phyloP scores from a whole-genome alignment of 805 yeast species.

The Yarrowia sp. region DNA sequence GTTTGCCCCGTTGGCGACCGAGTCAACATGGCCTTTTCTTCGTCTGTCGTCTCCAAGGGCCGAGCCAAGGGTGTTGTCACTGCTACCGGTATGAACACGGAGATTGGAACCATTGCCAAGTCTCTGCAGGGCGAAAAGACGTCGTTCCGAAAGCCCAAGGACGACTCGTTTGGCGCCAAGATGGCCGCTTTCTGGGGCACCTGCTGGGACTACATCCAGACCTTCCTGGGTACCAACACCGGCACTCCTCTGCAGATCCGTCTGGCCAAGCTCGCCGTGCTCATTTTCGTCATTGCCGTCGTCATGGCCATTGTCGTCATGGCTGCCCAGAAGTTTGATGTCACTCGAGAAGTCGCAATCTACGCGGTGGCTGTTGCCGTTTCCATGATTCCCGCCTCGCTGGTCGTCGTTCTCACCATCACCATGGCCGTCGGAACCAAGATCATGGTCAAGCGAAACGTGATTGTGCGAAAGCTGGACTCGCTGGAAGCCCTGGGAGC shows the following conservation, averaged over 20 bases:
- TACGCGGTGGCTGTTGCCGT: conserved; percentile 87
- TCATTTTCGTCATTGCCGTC: conserved; percentile 76
- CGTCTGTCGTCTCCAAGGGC: conserved; percentile 75
- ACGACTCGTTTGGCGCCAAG: conserved; percentile 55
- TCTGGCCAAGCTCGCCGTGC: conserved; percentile 76
- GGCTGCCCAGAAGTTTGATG: conserved; percentile 80
- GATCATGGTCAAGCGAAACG: conserved; percentile 69
- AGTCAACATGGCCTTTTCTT: conserved; percentile 71
- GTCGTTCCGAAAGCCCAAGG: conserved; percentile 53
- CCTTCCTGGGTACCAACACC: conserved; percentile 74
- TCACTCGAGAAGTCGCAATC: conserved; percentile 79
- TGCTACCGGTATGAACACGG: conserved; percentile 71
- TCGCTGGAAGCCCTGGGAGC: conserved; percentile 82
- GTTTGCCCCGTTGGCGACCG: conserved; percentile 72
- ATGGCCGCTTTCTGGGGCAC: conserved; percentile 57
- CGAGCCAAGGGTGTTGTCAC: conserved; percentile 73
- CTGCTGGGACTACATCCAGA: conserved; percentile 62
- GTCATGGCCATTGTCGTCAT: conserved; percentile 83
- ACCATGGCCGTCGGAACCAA: conserved; percentile 86
- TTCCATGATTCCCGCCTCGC: conserved; percentile 82
- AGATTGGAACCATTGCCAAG: conserved; percentile 75
- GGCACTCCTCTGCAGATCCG: conserved; percentile 86
- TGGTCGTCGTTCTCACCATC: conserved; percentile 79
- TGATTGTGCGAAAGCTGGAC: conserved; percentile 77
- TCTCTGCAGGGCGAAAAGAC: conserved; percentile 58